Conservation (phyloP, 2,329 filamentous ascomycete genomes). For the Colletotrichum musae region DNA sequence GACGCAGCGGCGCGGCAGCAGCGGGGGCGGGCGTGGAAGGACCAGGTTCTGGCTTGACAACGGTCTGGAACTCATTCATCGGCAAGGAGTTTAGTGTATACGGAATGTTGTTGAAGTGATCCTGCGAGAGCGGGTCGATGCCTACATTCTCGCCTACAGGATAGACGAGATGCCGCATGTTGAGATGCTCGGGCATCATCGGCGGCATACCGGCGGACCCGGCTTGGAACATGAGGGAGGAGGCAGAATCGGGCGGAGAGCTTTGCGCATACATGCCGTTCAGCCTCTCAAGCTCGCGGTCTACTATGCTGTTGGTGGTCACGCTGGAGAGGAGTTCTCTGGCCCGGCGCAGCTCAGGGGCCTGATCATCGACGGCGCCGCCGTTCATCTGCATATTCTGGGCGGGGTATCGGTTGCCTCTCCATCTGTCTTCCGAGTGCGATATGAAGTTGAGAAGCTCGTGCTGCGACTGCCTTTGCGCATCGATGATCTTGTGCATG, state of each 20-base stretch:
- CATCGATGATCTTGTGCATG: slow-evolving; percentile 72
- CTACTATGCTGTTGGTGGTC: slow-evolving; percentile 65
- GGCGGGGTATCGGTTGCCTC: slow-evolving; percentile 56
- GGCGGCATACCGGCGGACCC: slow-evolving; percentile 50
- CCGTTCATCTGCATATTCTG: slow-evolving; percentile 55
- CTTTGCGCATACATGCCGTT: slow-evolving; percentile 67
- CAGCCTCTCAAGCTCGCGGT: slow-evolving; percentile 69
- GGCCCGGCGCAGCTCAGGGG: slow-evolving; percentile 68
- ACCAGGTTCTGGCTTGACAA: slow-evolving; percentile 41
- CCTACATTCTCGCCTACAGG: slow-evolving; percentile 92
- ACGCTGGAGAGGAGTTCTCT: slow-evolving; percentile 70
- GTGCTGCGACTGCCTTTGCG: slow-evolving; percentile 70
- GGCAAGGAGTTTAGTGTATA: slow-evolving; percentile 78
- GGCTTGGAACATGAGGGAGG: slow-evolving; percentile 71
- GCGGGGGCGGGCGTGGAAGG: slow-evolving; percentile 38
- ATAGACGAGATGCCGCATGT: slow-evolving; percentile 82
- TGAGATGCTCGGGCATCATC: slow-evolving; percentile 68
- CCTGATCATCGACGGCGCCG: slow-evolving; percentile 62
- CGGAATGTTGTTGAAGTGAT: slow-evolving; percentile 94
- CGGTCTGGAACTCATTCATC: slow-evolving; percentile 57
- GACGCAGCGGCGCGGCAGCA: slow-evolving; percentile 46
- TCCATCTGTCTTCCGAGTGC: slow-evolving; percentile 62
- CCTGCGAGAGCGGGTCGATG: slow-evolving; percentile 94
- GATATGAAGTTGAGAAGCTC: slow-evolving; percentile 71
- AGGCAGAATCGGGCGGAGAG: slow-evolving; percentile 68